Evolutionary conservation across 2,329 filamentous ascomycete species (phyloP).

Genomic region (Colletotrichum costaricense): DNA sequence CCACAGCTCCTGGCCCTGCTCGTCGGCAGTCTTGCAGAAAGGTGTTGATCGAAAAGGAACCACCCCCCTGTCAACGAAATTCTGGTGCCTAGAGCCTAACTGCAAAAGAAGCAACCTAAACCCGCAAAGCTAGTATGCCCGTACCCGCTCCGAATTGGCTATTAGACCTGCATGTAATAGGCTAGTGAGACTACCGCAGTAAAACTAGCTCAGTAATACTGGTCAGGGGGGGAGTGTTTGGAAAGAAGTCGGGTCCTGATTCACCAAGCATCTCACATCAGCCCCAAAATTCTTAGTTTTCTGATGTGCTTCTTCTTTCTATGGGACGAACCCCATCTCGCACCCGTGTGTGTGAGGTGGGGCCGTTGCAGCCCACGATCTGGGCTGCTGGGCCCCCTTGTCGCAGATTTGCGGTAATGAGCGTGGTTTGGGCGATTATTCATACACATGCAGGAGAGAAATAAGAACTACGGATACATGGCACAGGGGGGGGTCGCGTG

Average conservation of each 20-base stretch:
- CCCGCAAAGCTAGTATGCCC: background rate
- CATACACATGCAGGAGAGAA: slow-evolving; percentile 17
- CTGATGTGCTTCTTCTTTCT: background rate
- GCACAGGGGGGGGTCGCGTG: background rate
- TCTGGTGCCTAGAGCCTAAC: background rate
- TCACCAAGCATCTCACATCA: background rate
- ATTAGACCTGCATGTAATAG: background rate
- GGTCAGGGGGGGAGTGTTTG: background rate
- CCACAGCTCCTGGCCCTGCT: background rate
- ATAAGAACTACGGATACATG: background rate
- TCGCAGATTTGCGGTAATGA: background rate
- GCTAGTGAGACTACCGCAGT: background rate
- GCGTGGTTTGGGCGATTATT: slow-evolving; percentile 26
- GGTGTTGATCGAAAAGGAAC: background rate
- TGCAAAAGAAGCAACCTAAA: background rate
- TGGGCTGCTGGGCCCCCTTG: background rate
- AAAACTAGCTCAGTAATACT: background rate
- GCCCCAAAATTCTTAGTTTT: background rate
- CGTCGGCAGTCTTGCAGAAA: too few species aligned
- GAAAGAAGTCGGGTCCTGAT: too few species aligned
- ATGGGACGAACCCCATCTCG: too few species aligned
- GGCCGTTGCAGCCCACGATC: too few species aligned
- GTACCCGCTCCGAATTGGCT: background rate
- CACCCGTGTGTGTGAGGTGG: too few species aligned
- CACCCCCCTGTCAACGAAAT: slow-evolving; percentile 42